Percentiles rank a stretch among this genome's conserved stretches.
phyloP scores from a whole-genome alignment of 257 asterid genomes.

The Paulownia fortunei region DNA sequence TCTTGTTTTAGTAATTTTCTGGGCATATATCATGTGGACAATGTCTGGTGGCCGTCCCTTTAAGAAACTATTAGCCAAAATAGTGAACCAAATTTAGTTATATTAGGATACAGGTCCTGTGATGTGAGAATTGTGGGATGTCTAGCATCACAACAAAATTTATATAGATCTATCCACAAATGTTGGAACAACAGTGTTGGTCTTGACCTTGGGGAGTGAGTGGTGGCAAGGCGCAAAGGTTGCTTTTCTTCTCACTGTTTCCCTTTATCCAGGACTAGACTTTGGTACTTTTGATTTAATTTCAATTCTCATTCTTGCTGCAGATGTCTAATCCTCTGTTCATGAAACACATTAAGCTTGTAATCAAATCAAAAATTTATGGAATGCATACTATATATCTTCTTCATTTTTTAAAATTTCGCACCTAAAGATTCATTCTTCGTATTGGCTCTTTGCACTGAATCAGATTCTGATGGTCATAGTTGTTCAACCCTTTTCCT shows the following conservation, averaged over 20 bases:
- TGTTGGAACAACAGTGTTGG: neutral
- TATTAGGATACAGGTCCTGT: neutral
- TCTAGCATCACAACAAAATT: no score
- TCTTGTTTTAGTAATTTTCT: neutral
- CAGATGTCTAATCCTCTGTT: neutral
- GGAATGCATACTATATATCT: neutral
- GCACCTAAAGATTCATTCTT: neutral
- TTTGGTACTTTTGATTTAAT: neutral
- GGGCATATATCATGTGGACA: neutral
- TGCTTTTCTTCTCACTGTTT: neutral
- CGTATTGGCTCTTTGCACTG: constrained; percentile 1
- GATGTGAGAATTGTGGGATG: no score
- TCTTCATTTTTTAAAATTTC: neutral
- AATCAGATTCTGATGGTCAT: neutral
- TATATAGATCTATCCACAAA: no score
- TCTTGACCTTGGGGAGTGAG: neutral
- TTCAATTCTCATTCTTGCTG: neutral
- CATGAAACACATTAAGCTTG: neutral
- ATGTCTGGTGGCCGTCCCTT: neutral
- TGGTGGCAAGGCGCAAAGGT: neutral
- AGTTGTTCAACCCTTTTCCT: neutral
- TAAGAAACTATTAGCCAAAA: neutral
- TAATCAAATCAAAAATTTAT: neutral
- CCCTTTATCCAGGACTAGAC: neutral
- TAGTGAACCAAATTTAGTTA: neutral